Evolutionary conservation across 495 filamentous ascomycete genomes (phyloP).

Genomic region (Hypoxylon fragiforme): DNA sequence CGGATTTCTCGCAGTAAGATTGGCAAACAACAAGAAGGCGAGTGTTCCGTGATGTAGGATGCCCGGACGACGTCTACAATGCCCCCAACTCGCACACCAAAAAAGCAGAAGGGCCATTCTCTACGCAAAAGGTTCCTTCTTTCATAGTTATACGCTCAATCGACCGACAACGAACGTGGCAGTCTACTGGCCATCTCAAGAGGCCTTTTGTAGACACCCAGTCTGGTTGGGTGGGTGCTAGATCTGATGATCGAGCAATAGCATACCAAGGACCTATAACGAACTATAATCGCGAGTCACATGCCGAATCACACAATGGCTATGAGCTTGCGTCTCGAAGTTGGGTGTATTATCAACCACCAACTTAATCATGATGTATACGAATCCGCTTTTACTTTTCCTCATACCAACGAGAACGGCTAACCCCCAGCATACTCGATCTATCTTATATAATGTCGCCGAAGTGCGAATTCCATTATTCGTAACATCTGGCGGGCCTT

Average conservation of each 20-base stretch:
- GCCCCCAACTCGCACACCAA: neutral
- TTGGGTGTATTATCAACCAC: neutral
- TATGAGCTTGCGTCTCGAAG: neutral
- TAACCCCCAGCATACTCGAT: neutral
- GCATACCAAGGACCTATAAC: neutral
- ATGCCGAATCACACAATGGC: neutral
- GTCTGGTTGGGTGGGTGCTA: too few relatives aligned
- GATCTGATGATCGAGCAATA: too few relatives aligned
- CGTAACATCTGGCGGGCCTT: slow-evolving; percentile 1
- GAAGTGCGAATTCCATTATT: slow-evolving; percentile 5
- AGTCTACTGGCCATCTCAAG: neutral
- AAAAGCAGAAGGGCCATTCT: neutral
- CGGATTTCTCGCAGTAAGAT: slow-evolving; percentile 81
- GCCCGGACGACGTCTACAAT: slow-evolving; percentile 20
- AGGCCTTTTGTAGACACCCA: too few relatives aligned
- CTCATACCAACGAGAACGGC: neutral
- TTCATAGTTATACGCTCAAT: neutral
- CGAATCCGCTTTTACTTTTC: neutral
- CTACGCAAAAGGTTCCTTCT: slow-evolving; percentile 1
- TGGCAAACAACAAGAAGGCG: slow-evolving; percentile 79
- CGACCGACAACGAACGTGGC: neutral
- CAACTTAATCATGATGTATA: neutral
- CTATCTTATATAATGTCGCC: slow-evolving; percentile 3
- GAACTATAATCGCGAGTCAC: neutral
- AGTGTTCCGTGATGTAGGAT: slow-evolving; percentile 79